A percentile compares a stretch with the other conserved stretches of the same genome.
Conservation (phyloP, 345 rosid species). For the Firmiana major region DNA sequence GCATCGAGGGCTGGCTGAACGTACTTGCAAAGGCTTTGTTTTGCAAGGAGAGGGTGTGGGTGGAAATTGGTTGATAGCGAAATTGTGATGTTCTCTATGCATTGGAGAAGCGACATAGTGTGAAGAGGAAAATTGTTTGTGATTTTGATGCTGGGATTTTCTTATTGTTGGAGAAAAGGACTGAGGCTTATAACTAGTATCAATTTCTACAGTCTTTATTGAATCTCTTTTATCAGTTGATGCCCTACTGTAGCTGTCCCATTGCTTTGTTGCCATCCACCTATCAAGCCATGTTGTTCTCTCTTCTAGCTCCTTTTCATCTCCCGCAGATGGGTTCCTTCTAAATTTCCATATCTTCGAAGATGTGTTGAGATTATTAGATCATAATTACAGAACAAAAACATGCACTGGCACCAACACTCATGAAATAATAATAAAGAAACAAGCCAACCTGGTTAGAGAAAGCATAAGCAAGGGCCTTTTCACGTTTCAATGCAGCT, state of each 20-base stretch:
- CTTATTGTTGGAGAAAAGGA: slow-evolving; percentile 21
- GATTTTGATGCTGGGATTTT: slow-evolving; percentile 11
- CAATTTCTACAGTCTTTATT: slow-evolving; percentile 54
- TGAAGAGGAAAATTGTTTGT: slow-evolving; percentile 7
- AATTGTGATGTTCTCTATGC: slow-evolving; percentile 21
- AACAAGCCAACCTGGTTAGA: slow-evolving; percentile 56
- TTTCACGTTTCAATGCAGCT: slow-evolving; percentile 56
- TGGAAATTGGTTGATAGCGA: slow-evolving; percentile 32
- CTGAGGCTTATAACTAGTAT: slow-evolving; percentile 29
- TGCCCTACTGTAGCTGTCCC: slow-evolving; percentile 43
- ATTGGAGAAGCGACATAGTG: slow-evolving; percentile 27
- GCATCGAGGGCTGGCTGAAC: slow-evolving; percentile 67
- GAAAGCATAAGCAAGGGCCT: slow-evolving; percentile 59
- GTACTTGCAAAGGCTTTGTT: slow-evolving; percentile 43
- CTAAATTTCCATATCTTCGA: slow-evolving; percentile 57
- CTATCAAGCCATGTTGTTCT: slow-evolving; percentile 74
- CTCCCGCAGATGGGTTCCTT: slow-evolving; percentile 56
- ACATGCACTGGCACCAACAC: not conserved
- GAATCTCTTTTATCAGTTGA: slow-evolving; percentile 44
- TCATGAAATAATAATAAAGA: not conserved
- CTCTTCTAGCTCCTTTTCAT: slow-evolving; percentile 47
- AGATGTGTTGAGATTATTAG: not conserved
- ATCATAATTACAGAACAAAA: not conserved
- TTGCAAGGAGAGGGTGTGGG: slow-evolving; percentile 63
- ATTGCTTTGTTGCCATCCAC: slow-evolving; percentile 79